Evolutionary conservation across 1,284 basidiomycete genomes (phyloP).

Genomic region (Ceratobasidium papillatum): DNA sequence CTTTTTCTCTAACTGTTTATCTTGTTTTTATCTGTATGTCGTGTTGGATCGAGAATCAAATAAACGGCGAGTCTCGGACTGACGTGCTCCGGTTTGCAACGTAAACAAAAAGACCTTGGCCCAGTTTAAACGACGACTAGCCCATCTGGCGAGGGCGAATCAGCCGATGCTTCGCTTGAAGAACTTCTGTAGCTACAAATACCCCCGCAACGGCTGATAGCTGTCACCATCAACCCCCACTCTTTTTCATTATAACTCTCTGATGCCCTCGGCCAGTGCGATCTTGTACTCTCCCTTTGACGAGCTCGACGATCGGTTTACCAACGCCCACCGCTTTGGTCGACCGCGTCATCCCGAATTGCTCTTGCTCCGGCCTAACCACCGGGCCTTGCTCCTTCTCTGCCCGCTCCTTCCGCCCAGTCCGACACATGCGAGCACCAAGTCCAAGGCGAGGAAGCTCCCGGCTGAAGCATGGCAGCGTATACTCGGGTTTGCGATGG

Average conservation of each 20-base stretch:
- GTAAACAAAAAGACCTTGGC: background rate
- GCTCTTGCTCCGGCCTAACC: constrained; percentile 28
- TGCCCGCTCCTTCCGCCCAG: constrained; percentile 29
- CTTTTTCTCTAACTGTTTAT: too few relatives aligned
- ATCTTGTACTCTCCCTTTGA: constrained; percentile 34
- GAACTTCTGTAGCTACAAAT: background rate
- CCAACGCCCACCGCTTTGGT: constrained; percentile 37
- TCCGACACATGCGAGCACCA: constrained; percentile 6
- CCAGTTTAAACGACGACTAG: background rate
- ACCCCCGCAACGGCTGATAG: background rate
- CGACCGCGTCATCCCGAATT: constrained; percentile 27
- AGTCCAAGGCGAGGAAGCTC: constrained; percentile 52
- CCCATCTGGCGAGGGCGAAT: constrained; percentile 11
- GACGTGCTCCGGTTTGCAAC: background rate
- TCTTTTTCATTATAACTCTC: background rate
- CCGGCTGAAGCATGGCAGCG: constrained; percentile 75
- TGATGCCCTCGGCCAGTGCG: constrained; percentile 27
- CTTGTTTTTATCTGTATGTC: background rate
- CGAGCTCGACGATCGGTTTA: constrained; percentile 39
- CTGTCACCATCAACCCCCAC: background rate
- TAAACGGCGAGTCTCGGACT: constrained; percentile 11
- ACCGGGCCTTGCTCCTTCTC: constrained; percentile 18
- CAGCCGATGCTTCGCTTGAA: constrained; percentile 8
- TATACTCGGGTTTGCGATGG: constrained; percentile 63
- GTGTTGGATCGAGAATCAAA: background rate